Percentiles rank a stretch among this genome's conserved stretches.
phyloP scores from a whole-genome alignment of 257 asterid genomes.

The Mentha longifolia region DNA sequence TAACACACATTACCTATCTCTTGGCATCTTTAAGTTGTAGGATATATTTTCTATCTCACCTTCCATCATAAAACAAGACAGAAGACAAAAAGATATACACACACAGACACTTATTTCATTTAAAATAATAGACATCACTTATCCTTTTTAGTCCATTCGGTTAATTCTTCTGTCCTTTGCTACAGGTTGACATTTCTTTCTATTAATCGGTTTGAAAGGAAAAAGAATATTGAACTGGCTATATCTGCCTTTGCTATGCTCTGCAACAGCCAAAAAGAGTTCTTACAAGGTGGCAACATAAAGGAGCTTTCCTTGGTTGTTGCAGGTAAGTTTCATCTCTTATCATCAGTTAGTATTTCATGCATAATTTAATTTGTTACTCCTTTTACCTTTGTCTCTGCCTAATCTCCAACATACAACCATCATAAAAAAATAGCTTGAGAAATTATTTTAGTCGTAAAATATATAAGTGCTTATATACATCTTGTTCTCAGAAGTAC shows the following conservation, averaged over 20 bases:
- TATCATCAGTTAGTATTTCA: constrained; percentile 15
- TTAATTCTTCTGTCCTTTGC: constrained; percentile 24
- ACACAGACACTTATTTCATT: no score
- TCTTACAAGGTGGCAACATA: constrained; percentile 42
- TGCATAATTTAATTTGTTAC: not conserved
- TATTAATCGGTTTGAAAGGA: constrained; percentile 96
- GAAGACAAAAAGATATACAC: not conserved
- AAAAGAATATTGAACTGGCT: constrained; percentile 91
- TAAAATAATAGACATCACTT: no score
- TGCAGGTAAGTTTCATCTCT: constrained; percentile 57
- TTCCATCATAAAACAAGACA: not conserved
- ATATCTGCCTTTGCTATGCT: constrained; percentile 87
- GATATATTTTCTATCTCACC: constrained; percentile 26
- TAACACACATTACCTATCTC: constrained; percentile 48
- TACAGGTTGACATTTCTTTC: constrained; percentile 84
- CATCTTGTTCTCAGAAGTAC: not conserved
- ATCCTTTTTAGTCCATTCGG: not conserved
- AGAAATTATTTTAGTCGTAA: not conserved
- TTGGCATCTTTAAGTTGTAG: constrained; percentile 39
- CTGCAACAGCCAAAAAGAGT: constrained; percentile 41
- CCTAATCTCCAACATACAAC: not conserved
- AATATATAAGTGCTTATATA: not conserved
- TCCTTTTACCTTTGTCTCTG: not conserved
- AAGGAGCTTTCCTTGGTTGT: constrained; percentile 65
- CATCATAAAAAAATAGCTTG: not conserved